phyloP scores from a whole-genome alignment of 768 basidiomycete genomes.

The Cantharellus anzutake region DNA sequence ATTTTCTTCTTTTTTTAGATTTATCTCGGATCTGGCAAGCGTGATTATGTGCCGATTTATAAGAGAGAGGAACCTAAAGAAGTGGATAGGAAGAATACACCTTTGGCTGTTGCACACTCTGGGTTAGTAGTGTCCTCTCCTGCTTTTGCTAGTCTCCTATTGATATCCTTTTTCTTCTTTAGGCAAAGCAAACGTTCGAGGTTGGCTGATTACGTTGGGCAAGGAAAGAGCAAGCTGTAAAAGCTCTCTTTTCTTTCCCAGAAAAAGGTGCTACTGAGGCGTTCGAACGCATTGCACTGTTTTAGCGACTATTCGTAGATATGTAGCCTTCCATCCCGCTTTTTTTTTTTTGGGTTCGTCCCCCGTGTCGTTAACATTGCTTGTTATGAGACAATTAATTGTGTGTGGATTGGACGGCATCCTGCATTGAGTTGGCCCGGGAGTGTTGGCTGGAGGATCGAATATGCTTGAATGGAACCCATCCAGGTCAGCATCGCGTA shows the following conservation, averaged over 20 bases:
- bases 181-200: conserved; percentile 12
- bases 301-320: too few relatives aligned
- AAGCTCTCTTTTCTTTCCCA: not conserved
- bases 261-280: too few relatives aligned
- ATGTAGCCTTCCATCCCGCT: too few relatives aligned
- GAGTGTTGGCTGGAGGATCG: too few relatives aligned
- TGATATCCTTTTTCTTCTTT: not conserved
- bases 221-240: conserved; percentile 8
- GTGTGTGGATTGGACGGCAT: too few relatives aligned
- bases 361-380: too few relatives aligned
- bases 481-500: too few relatives aligned
- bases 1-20: conserved; percentile 26
- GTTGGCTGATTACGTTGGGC: conserved; percentile 10
- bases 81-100: conserved; percentile 6
- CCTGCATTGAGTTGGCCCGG: too few relatives aligned
- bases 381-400: too few relatives aligned
- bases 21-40: conserved; percentile 55
- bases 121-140: conserved; percentile 6
- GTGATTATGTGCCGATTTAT: conserved; percentile 53
- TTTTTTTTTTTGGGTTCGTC: too few relatives aligned
- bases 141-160: not conserved
- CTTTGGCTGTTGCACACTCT: conserved; percentile 9
- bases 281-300: too few relatives aligned
- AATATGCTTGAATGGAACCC: too few relatives aligned
- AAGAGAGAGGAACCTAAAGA: conserved; percentile 39